These are phyloP conservation scores for Lithospermum erythrorhizon DNA, from an alignment of 257 asterid genomes.

Conservation along the genomic window DNA sequence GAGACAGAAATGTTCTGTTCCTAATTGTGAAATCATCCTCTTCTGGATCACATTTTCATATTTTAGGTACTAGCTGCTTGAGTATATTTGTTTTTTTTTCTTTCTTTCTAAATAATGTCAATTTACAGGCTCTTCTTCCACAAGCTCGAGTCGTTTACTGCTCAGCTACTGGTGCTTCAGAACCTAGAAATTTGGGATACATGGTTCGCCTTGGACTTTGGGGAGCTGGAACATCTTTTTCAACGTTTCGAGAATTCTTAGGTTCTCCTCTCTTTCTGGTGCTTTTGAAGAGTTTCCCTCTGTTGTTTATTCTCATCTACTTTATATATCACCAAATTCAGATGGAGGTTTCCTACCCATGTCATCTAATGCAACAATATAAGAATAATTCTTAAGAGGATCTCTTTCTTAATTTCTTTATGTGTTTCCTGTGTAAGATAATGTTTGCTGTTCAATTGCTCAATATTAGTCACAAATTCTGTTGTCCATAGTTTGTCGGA, in stretches of 20 bases:
- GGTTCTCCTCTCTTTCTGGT: slow-evolving; percentile 34
- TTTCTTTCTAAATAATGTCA: slow-evolving; percentile 16
- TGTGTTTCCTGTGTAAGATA: background rate
- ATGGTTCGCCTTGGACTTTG: slow-evolving; percentile 99
- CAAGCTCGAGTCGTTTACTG: slow-evolving; percentile 93
- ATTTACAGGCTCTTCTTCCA: slow-evolving; percentile 85
- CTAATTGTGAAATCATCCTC: no score
- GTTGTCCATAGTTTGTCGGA: background rate
- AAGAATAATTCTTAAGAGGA: no score
- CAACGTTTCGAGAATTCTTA: slow-evolving; percentile 66
- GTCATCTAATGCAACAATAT: background rate
- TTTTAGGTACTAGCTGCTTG: slow-evolving; percentile 10
- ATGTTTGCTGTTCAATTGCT: background rate
- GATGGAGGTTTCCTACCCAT: background rate
- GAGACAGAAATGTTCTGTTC: no score
- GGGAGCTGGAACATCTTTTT: slow-evolving; percentile 97
- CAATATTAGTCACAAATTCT: background rate
- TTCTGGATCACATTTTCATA: no score
- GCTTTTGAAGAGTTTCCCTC: background rate
- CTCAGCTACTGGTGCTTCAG: slow-evolving; percentile 99
- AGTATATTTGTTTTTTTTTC: slow-evolving; percentile 9
- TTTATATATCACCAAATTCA: background rate
- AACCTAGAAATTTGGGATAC: slow-evolving; percentile 96
- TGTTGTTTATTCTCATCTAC: background rate
- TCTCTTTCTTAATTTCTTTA: background rate